A percentile compares a stretch with the other conserved stretches of the same genome.
Evolutionary conservation across 176 grass and related monocot species (phyloP).

Genomic region (Triticum turgidum): DNA sequence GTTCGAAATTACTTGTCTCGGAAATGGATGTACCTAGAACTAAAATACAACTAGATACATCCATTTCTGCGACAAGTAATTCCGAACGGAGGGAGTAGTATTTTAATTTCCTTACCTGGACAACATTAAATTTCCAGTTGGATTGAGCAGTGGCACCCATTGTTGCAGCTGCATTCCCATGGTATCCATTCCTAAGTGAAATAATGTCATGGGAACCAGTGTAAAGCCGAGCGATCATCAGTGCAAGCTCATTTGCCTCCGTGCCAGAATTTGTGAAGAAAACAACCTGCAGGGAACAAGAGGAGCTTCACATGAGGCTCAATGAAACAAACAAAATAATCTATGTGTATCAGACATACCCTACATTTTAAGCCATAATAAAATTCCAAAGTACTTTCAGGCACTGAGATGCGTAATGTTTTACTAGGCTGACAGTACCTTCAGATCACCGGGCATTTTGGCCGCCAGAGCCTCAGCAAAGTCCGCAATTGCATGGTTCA

Average conservation of each 20-base stretch:
- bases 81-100: no score
- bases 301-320: neutral
- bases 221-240: constrained; percentile 93
- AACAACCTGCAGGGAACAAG: constrained; percentile 60
- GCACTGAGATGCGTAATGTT: neutral
- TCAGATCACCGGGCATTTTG: constrained; percentile 85
- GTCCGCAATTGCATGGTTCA: constrained; percentile 88
- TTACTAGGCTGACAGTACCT: constrained; percentile 40
- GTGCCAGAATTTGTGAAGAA: constrained; percentile 99
- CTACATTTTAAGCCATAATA: neutral
- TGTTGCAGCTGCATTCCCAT: constrained; percentile 96
- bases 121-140: constrained; percentile 94
- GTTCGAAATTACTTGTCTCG: no score
- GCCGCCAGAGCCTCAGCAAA: constrained; percentile 87
- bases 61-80: no score
- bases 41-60: no score
- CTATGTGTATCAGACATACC: neutral
- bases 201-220: constrained; percentile 90
- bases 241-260: constrained; percentile 86
- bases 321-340: neutral
- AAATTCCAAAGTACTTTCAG: neutral
- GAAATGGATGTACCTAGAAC: no score
- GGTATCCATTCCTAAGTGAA: constrained; percentile 90
- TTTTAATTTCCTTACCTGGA: constrained; percentile 46
- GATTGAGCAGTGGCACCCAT: constrained; percentile 82